A percentile compares a stretch with the other conserved stretches of the same genome.
Conservation (phyloP, 2,329 filamentous ascomycete genomes). For the Emmonsiellopsis sp. region DNA sequence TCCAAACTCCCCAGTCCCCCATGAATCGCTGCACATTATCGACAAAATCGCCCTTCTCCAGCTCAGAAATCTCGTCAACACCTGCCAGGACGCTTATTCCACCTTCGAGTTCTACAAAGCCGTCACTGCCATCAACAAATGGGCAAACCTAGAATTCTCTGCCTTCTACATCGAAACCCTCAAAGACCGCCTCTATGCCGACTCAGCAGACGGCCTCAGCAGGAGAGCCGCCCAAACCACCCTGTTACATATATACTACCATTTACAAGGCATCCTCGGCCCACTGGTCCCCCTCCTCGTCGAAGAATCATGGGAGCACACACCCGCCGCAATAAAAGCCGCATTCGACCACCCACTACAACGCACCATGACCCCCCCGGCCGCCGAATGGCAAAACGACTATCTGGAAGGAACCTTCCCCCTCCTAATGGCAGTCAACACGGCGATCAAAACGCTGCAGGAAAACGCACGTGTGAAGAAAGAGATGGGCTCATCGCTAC, state of each 20-base stretch:
- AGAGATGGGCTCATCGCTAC: constrained; percentile 68
- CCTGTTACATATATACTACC: constrained; percentile 55
- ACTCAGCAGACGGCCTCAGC: constrained; percentile 56
- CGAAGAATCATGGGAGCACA: constrained; percentile 78
- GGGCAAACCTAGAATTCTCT: constrained; percentile 74
- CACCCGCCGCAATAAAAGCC: constrained; percentile 55
- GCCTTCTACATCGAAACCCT: constrained; percentile 89
- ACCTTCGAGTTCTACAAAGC: constrained; percentile 78
- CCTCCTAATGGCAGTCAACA: constrained; percentile 43
- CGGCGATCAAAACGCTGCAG: constrained; percentile 63
- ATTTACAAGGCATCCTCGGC: constrained; percentile 67
- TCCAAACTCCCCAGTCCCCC: constrained; percentile 26
- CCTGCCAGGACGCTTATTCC: constrained; percentile 57
- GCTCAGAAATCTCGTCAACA: constrained; percentile 54
- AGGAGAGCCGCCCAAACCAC: constrained; percentile 49
- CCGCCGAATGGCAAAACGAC: constrained; percentile 30
- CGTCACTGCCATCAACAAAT: constrained; percentile 64
- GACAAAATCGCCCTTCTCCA: constrained; percentile 74
- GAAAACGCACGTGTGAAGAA: constrained; percentile 66
- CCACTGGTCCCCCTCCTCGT: constrained; percentile 77
- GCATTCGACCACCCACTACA: constrained; percentile 38
- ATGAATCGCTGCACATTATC: constrained; percentile 46
- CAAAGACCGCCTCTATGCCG: constrained; percentile 89
- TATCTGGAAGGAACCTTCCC: constrained; percentile 41
- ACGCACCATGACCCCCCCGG: constrained; percentile 25